Evolutionary conservation across 352 stramenopile genomes (phyloP).

Genomic region (Thalassiosira hispida): DNA sequence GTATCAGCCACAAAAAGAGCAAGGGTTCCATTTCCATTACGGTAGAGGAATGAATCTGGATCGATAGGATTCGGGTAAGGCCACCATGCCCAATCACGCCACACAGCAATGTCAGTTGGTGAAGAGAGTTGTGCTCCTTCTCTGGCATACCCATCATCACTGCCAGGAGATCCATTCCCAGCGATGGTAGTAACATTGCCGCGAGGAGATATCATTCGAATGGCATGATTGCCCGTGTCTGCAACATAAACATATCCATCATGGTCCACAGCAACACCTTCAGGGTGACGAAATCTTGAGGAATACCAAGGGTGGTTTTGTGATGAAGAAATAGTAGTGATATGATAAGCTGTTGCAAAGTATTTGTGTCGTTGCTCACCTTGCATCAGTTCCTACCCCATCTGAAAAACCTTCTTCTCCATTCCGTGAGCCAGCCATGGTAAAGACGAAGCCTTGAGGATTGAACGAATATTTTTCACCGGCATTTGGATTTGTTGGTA

Average conservation of each 20-base stretch:
- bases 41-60: conserved; percentile 51
- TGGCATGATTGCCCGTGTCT: conserved; percentile 91
- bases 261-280: conserved; percentile 91
- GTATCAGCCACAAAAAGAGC: conserved; percentile 79
- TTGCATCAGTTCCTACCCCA: conserved; percentile 78
- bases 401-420: conserved; percentile 87
- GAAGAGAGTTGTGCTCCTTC: conserved; percentile 69
- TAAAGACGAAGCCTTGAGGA: conserved; percentile 90
- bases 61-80: conserved; percentile 52
- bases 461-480: conserved; percentile 66
- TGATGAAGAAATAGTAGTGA: conserved; percentile 4
- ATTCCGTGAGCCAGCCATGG: conserved; percentile 86
- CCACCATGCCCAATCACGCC: conserved; percentile 66
- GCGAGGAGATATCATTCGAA: conserved; percentile 73
- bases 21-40: conserved; percentile 51
- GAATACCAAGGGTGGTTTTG: background rate
- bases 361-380: conserved; percentile 50
- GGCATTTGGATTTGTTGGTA: conserved; percentile 43
- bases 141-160: conserved; percentile 57
- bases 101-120: conserved; percentile 77
- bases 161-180: conserved; percentile 57
- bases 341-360: background rate
- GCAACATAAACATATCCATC: conserved; percentile 93
- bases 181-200: conserved; percentile 60
- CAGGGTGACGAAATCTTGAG: conserved; percentile 87